Conservation (phyloP, 306 rosid species). For the Trifolium repens region DNA sequence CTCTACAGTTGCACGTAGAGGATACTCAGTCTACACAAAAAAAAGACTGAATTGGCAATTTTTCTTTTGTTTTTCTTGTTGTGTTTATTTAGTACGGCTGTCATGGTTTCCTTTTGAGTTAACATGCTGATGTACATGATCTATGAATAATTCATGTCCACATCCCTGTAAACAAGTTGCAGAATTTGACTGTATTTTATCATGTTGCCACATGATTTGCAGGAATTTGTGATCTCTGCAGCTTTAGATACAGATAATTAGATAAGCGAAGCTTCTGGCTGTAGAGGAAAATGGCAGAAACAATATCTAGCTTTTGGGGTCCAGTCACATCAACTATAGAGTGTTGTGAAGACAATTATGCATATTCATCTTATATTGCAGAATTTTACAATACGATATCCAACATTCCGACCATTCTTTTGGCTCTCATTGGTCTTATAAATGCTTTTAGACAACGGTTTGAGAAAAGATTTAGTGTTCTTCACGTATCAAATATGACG, state of each 20-base stretch:
- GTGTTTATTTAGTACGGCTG: not conserved
- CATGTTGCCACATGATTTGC: slow-evolving; percentile 47
- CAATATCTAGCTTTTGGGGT: slow-evolving; percentile 86
- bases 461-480: slow-evolving; percentile 94
- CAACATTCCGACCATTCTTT: slow-evolving; percentile 75
- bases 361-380: slow-evolving; percentile 78
- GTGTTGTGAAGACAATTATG: slow-evolving; percentile 84
- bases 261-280: slow-evolving; percentile 22
- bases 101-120: slow-evolving; percentile 22
- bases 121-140: slow-evolving; percentile 18
- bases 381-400: slow-evolving; percentile 90
- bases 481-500: slow-evolving; percentile 84
- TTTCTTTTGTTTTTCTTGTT: slow-evolving; percentile 24
- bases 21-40: no score
- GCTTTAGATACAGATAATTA: slow-evolving; percentile 35
- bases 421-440: slow-evolving; percentile 90
- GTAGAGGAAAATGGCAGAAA: slow-evolving; percentile 66
- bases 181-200: slow-evolving; percentile 23
- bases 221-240: slow-evolving; percentile 48
- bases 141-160: not conserved
- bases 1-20: no score
- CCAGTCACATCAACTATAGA: slow-evolving; percentile 85
- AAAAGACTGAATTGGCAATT: not conserved
- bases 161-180: slow-evolving; percentile 16
- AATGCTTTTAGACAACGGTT: slow-evolving; percentile 81